Conservation (phyloP, 352 stramenopile genomes). For the Globisporangium lucens region DNA sequence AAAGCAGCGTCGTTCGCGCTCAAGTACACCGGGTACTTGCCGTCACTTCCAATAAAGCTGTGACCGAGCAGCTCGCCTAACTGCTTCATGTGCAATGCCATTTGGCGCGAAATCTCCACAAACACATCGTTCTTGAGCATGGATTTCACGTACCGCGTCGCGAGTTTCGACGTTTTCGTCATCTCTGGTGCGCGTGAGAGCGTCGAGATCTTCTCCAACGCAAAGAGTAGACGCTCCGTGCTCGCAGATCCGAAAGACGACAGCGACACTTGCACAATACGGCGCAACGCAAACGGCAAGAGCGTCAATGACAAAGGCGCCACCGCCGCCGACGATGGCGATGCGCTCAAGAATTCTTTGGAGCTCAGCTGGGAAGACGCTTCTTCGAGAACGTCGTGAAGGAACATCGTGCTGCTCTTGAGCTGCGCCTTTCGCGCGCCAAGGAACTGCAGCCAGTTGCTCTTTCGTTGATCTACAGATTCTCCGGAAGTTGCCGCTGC, state of each 20-base stretch:
- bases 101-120: conserved; percentile 23
- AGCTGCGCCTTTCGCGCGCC: conserved; percentile 21
- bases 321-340: neutral
- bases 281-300: conserved; percentile 54
- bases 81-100: conserved; percentile 19
- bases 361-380: conserved; percentile 47
- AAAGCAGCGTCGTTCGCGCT: conserved; percentile 49
- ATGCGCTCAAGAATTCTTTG: conserved; percentile 41
- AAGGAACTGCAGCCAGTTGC: conserved; percentile 35
- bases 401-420: conserved; percentile 17
- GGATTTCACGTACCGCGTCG: conserved; percentile 52
- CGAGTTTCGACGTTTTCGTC: conserved; percentile 23
- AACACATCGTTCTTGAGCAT: conserved; percentile 50
- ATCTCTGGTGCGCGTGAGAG: conserved; percentile 2
- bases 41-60: conserved; percentile 1
- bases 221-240: conserved; percentile 50
- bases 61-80: conserved; percentile 22
- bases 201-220: conserved; percentile 54
- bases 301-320: conserved; percentile 28
- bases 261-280: conserved; percentile 43
- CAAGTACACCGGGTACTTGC: conserved; percentile 43
- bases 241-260: conserved; percentile 35
- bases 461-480: conserved; percentile 2
- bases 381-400: conserved; percentile 34
- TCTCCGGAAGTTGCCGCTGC: neutral